These are phyloP conservation scores for Waltiozyma sp. DNA, from an alignment of 1,139 yeast species.

Conservation along the genomic window DNA sequence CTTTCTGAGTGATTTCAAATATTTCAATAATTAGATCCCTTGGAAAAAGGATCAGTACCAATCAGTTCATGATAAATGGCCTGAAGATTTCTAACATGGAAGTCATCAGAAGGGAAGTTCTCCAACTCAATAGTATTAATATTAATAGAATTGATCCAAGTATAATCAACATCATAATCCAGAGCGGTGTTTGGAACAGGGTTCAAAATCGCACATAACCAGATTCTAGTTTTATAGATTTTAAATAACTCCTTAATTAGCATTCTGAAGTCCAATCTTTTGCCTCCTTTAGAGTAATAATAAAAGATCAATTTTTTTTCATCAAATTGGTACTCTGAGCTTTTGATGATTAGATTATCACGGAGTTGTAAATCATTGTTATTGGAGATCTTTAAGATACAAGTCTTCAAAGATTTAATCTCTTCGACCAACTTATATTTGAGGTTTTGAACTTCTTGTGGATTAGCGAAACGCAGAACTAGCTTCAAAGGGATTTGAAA, in stretches of 20 bases:
- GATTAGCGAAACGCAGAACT: slow-evolving; percentile 24
- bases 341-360: slow-evolving; percentile 32
- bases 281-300: slow-evolving; percentile 39
- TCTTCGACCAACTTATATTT: slow-evolving; percentile 29
- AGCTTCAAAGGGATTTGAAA: slow-evolving; percentile 45
- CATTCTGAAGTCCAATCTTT: slow-evolving; percentile 85
- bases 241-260: slow-evolving; percentile 86
- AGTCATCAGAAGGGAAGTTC: slow-evolving; percentile 18
- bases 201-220: slow-evolving; percentile 77
- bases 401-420: slow-evolving; percentile 38
- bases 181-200: slow-evolving; percentile 4
- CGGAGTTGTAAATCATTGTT: slow-evolving; percentile 14
- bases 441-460: slow-evolving; percentile 24
- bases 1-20: too few relatives aligned
- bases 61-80: slow-evolving; percentile 4
- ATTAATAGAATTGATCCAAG: neutral
- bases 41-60: neutral
- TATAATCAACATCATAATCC: slow-evolving; percentile 2
- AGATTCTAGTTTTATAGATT: slow-evolving; percentile 89
- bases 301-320: slow-evolving; percentile 88
- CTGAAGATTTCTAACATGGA: slow-evolving; percentile 21
- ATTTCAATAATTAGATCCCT: too few relatives aligned
- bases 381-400: slow-evolving; percentile 16
- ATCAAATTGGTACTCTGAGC: slow-evolving; percentile 94
- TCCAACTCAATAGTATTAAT: slow-evolving; percentile 8